Base-by-base conservation (phyloP, 2,329 filamentous ascomycete species). In the Fusarium temperatum region DNA sequence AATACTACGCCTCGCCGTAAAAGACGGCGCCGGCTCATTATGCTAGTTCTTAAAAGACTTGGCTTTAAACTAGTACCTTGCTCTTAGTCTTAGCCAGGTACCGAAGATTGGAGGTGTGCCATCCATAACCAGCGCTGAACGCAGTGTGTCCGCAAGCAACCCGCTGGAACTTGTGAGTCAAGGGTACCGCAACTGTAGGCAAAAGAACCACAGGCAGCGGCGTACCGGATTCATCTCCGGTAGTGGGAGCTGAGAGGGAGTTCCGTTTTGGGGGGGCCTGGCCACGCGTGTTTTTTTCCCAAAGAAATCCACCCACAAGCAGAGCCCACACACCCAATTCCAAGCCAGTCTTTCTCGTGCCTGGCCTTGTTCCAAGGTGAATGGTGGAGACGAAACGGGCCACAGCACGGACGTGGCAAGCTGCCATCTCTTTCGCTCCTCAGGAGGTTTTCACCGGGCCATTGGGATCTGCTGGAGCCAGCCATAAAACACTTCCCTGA, bases 361-460 rank as follows among this genome's bases (percentile, higher is more conserved):
- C 59, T 68, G 72, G 62, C 36, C 39, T 65, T 59, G 50, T 58
- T 63, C 55, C 60, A 66, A 62, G 57, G 63, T 41, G 63, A 59
- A 56, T 51, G 56, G 63, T 66, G 68, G 68, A 39, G 57, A 70
- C 48, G 38, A 69, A 74, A 68, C 58, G 66, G 44, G 53, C 36
- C 66, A 72, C 74, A 66, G 72, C 70, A 73, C 68, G 72, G 75
- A 62, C 71, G 75, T 78, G 74, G 76, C 76, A 77, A 70, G 67
- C 67, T 68, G 50, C 67, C 68, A 74, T 67, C 66, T 65, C 65
- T 41, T 63, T 30, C 56, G 58, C 48, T 64, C 63, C 36, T 56
- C 48, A 36, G 32, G 55, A 39, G 24, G n/a, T 50, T 47, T 51
- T 60, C 53, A 68, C 57, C 35, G 47, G 63, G 30, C 63, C 73